Evolutionary conservation across 352 stramenopile species (phyloP), one percentile per base, ranked within the genome.

Genomic region (Globisporangium carolinianum): DNA sequence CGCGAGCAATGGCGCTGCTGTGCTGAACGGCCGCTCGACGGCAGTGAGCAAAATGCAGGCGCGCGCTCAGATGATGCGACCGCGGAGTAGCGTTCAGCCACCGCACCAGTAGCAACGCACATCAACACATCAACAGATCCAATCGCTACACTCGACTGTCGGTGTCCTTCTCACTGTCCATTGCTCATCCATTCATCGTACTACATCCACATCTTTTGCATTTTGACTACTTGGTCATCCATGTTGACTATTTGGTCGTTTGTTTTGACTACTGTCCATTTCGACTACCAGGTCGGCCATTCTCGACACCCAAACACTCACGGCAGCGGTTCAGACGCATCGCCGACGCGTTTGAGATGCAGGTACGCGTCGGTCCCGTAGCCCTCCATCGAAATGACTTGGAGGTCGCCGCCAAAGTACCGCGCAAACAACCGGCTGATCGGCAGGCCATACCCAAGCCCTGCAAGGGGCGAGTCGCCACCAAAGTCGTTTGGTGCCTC

Each of bases 381-480:
- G 18, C 98, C 98, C 63, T 99, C 97, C 96, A 99, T 99, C 11
- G 95, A 99, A 73, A 99, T 99, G 54, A 99, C 97, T 66, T 97
- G 94, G 18, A 99, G 72, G 72, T 99, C 97, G 17, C 98, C 98
- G 32, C 97, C 97, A 75, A 99, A 99, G 79, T 99, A 99, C 55
- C 97, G 88, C 63, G 97, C 96, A 73, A 99, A 99, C n/a, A 97
- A 89, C 15, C 96, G 79, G 58, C 81, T 94, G 56, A 97, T 97
- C 8, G 97, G 97, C 47, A 99, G 73, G 0, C 97, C 97, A 62
- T 99, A 99, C 54, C 97, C 97, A 41, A 99, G 80, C 11, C 97
- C 97, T 43, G 95, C 96, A 32, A 98, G 79, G 2, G 95, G 95
- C 12, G 83, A 91, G 51, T 96, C 87, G 36, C 81, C 80, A 36